These are phyloP conservation scores for Solanum ossicruentum DNA, from an alignment of 257 asterid genomes.

Conservation along the genomic window DNA sequence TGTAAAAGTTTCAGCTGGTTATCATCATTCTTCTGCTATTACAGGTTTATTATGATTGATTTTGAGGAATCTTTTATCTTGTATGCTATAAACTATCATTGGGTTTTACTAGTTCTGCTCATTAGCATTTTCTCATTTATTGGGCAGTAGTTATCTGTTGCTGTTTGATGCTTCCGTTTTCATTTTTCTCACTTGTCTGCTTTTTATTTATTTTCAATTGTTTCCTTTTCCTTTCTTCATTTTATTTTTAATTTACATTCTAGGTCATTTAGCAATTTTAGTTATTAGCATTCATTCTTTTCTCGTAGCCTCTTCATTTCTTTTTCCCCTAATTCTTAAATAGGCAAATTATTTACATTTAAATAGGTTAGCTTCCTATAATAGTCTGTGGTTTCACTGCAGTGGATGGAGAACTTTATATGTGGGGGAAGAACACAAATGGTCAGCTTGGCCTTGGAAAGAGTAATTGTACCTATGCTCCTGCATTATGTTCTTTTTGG, in stretches of 20 bases:
- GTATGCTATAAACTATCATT: background rate
- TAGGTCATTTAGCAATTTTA: background rate
- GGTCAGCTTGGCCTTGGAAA: constrained; percentile 99
- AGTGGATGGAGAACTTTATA: constrained; percentile 88
- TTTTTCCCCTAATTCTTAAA: background rate
- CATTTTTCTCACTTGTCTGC: background rate
- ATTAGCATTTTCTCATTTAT: background rate
- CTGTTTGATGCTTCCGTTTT: background rate
- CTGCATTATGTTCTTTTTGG: background rate
- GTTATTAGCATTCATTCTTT: background rate
- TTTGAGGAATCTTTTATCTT: background rate
- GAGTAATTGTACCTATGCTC: constrained; percentile 33
- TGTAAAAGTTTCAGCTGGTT: constrained; percentile 70
- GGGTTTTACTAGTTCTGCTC: background rate
- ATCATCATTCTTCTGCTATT: constrained; percentile 91
- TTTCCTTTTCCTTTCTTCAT: background rate
- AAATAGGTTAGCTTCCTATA: background rate
- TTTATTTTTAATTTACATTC: background rate
- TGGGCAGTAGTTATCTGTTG: background rate
- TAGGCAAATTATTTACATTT: background rate
- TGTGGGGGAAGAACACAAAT: constrained; percentile 86
- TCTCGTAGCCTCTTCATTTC: background rate
- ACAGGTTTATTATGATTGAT: constrained; percentile 42
- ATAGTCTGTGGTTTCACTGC: constrained; percentile 6
- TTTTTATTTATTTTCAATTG: background rate